Evolutionary conservation across 1,284 basidiomycete genomes (phyloP).

Genomic region (Trichosporon ovoides): DNA sequence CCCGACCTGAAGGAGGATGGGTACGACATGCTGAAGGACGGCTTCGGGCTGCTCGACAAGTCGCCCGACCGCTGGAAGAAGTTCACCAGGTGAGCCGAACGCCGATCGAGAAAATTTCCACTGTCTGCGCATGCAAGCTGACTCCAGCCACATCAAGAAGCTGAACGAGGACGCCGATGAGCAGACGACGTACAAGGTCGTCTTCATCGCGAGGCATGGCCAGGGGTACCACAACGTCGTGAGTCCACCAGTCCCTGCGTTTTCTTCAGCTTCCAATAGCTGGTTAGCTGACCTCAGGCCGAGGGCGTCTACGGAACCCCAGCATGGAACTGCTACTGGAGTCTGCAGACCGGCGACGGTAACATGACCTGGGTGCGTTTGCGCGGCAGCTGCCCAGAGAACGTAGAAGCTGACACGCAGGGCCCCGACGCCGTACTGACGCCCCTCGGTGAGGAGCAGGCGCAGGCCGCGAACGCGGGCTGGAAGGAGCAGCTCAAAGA

Average conservation of each 20-base stretch:
- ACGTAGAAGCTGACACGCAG: conserved; percentile 19
- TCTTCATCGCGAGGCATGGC: conserved; percentile 47
- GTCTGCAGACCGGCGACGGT: conserved; percentile 27
- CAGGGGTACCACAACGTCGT: conserved; percentile 38
- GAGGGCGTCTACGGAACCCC: conserved; percentile 40
- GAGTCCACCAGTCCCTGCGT: neutral
- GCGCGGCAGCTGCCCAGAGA: neutral
- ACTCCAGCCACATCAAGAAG: conserved; percentile 20
- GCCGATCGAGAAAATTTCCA: too few relatives aligned
- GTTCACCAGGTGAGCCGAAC: conserved; percentile 20
- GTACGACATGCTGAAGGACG: conserved; percentile 31
- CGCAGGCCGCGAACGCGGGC: conserved; percentile 23
- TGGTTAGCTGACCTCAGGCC: conserved; percentile 16
- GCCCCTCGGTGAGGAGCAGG: conserved; percentile 27
- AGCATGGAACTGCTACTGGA: conserved; percentile 42
- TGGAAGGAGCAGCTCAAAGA: conserved; percentile 32
- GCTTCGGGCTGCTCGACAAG: conserved; percentile 41
- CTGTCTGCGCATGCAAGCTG: too few relatives aligned
- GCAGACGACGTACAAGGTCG: conserved; percentile 40
- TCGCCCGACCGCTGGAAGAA: conserved; percentile 22
- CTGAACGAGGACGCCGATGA: conserved; percentile 31
- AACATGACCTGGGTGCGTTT: conserved; percentile 28
- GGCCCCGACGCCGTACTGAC: conserved; percentile 41
- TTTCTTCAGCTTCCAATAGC: neutral
- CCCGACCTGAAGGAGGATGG: conserved; percentile 20